These are phyloP conservation scores for Colletotrichum abscissum DNA, from an alignment of 2,329 filamentous ascomycete species.

Conservation along the genomic window DNA sequence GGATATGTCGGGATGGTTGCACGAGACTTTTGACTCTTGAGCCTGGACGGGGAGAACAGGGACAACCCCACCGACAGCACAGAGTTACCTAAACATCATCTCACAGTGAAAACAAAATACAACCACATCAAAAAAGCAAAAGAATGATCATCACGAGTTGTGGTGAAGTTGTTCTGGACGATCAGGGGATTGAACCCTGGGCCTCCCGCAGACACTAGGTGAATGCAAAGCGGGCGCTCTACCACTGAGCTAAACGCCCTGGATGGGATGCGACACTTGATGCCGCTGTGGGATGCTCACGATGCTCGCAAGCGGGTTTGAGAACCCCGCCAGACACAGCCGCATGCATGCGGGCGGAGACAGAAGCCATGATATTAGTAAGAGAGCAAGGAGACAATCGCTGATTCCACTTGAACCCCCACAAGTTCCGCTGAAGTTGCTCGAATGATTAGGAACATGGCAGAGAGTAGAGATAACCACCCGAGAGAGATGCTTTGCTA, in stretches of 20 bases:
- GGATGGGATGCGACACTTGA: background rate
- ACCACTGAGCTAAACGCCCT: slow-evolving; percentile 31
- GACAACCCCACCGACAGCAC: background rate
- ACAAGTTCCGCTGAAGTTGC: too few species aligned
- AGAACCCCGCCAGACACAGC: background rate
- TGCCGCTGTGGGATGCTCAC: background rate
- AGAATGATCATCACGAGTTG: rapidly evolving
- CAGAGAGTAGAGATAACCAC: too few species aligned
- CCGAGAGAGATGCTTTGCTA: too few species aligned
- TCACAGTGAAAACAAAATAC: background rate
- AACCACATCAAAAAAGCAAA: background rate
- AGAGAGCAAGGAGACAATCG: too few species aligned
- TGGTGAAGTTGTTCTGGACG: background rate
- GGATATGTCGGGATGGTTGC: slow-evolving; percentile 38
- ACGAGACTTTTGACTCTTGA: slow-evolving; percentile 14
- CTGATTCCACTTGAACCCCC: too few species aligned
- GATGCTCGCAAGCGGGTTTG: background rate
- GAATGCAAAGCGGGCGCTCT: slow-evolving; percentile 31
- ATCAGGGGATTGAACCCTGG: slow-evolving; percentile 34
- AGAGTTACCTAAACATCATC: too few species aligned
- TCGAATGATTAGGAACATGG: too few species aligned
- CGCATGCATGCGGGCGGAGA: background rate
- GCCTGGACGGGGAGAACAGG: background rate
- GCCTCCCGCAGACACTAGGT: slow-evolving; percentile 20
- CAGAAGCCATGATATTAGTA: too few species aligned